phyloP scores from a whole-genome alignment of 805 yeast species.

The Suhomyces kilbournensis region DNA sequence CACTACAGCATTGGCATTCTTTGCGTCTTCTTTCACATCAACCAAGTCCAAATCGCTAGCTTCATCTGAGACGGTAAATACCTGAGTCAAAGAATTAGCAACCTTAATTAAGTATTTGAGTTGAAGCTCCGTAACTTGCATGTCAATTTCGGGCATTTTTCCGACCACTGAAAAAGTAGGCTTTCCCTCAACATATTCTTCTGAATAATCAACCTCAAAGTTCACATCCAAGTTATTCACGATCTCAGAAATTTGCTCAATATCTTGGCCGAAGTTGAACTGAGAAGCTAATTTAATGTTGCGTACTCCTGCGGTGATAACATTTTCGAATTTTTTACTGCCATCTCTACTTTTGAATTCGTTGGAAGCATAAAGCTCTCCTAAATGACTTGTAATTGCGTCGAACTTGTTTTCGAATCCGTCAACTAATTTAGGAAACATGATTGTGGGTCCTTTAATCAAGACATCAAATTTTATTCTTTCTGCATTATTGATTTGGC shows the following conservation, averaged over 20 bases:
- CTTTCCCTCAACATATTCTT: slow-evolving; percentile 29
- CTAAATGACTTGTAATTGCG: slow-evolving; percentile 66
- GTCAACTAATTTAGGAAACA: slow-evolving; percentile 63
- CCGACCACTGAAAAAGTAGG: slow-evolving; percentile 58
- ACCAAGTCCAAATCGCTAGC: slow-evolving; percentile 42
- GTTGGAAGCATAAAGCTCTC: slow-evolving; percentile 76
- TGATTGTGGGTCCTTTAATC: slow-evolving; percentile 77
- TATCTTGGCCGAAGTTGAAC: slow-evolving; percentile 46
- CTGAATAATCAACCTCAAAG: slow-evolving; percentile 57
- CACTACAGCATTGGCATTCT: slow-evolving; percentile 54
- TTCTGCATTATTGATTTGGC: slow-evolving; percentile 54
- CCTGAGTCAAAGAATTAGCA: slow-evolving; percentile 51
- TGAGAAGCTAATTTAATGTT: slow-evolving; percentile 66
- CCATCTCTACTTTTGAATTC: slow-evolving; percentile 39
- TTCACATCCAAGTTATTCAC: slow-evolving; percentile 61
- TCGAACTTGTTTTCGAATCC: slow-evolving; percentile 46
- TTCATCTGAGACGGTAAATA: slow-evolving; percentile 45
- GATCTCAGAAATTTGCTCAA: slow-evolving; percentile 57
- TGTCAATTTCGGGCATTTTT: slow-evolving; percentile 56
- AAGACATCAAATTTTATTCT: slow-evolving; percentile 69
- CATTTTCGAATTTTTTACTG: slow-evolving; percentile 40
- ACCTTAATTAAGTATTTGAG: slow-evolving; percentile 55
- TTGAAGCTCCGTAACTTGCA: slow-evolving; percentile 73
- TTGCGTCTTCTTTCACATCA: slow-evolving; percentile 62
- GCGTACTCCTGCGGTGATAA: slow-evolving; percentile 65